Evolutionary conservation across 352 stramenopile genomes (phyloP).

Genomic region (Phytophthora brassicae): DNA sequence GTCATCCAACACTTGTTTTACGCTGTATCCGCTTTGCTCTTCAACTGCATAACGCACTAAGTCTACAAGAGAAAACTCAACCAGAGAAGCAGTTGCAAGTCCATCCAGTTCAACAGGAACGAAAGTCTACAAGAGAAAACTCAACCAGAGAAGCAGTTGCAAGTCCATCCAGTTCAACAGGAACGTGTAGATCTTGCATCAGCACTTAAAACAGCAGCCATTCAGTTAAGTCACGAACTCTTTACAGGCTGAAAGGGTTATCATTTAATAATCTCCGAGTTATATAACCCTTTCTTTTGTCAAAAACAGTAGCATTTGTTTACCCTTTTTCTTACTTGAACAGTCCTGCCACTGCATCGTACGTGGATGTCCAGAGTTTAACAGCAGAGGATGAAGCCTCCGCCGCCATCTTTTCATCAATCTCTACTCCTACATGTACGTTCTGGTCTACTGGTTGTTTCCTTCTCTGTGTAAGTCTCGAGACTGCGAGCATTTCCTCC

Average conservation of each 20-base stretch:
- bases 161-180: constrained; percentile 1
- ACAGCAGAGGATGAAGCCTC: constrained; percentile 20
- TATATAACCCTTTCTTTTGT: too few species aligned
- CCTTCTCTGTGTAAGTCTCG: too few species aligned
- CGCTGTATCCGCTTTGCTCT: constrained; percentile 36
- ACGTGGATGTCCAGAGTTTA: constrained; percentile 29
- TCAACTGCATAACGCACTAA: constrained; percentile 14
- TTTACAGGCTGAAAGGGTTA: constrained; percentile 14
- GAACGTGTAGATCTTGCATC: constrained; percentile 12
- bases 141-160: constrained; percentile 7
- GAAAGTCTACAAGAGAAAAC: neutral
- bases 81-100: constrained; percentile 7
- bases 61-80: neutral
- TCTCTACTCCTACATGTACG: constrained; percentile 31
- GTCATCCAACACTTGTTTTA: constrained; percentile 40
- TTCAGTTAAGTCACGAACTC: constrained; percentile 30
- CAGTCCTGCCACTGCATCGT: constrained; percentile 32
- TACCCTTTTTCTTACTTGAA: constrained; percentile 44
- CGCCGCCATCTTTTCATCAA: constrained; percentile 31
- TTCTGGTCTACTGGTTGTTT: constrained; percentile 22
- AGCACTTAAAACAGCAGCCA: constrained; percentile 21
- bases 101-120: constrained; percentile 18
- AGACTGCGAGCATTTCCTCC: too few species aligned
- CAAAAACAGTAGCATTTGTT: neutral
- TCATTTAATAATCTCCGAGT: too few species aligned